Conservation (phyloP, 2,329 filamentous ascomycete species). For the Trichothecium sympodiale region DNA sequence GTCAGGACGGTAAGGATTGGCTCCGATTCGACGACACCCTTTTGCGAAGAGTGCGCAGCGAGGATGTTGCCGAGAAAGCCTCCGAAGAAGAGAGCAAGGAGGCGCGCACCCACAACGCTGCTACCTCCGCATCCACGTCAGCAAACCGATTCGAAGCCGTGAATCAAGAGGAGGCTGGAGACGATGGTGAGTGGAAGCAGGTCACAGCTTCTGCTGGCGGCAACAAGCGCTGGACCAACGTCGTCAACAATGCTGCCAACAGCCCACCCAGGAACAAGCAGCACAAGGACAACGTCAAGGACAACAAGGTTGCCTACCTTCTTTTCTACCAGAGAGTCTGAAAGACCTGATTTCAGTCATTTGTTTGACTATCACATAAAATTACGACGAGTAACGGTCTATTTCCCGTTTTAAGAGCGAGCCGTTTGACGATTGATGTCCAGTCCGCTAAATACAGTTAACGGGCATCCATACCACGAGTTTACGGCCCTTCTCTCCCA, state of each 20-base stretch:
- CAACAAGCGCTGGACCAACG: conserved; percentile 60
- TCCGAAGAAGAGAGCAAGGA: conserved; percentile 67
- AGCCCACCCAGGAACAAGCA: conserved; percentile 44
- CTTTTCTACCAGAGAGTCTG: conserved; percentile 82
- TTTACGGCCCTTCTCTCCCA: not conserved
- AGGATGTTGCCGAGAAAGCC: conserved; percentile 81
- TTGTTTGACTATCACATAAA: not conserved
- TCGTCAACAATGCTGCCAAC: conserved; percentile 54
- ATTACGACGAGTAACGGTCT: conserved; percentile 1
- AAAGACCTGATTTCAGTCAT: conserved; percentile 3
- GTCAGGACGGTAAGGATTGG: conserved; percentile 93
- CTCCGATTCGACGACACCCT: conserved; percentile 90
- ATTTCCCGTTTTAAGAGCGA: not conserved
- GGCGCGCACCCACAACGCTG: conserved; percentile 13
- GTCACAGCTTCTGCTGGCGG: conserved; percentile 50
- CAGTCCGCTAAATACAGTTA: not conserved
- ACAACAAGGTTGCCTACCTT: conserved; percentile 96
- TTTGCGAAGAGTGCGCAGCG: conserved; percentile 71
- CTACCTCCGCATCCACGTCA: conserved; percentile 22
- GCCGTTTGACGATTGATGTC: too few species aligned
- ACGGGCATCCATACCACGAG: not conserved
- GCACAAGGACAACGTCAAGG: conserved; percentile 57
- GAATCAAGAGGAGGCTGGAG: conserved; percentile 54
- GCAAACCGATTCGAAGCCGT: conserved; percentile 67
- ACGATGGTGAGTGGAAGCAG: conserved; percentile 74